Conservation (phyloP, 805 yeast species). For the Candida adriatica region DNA sequence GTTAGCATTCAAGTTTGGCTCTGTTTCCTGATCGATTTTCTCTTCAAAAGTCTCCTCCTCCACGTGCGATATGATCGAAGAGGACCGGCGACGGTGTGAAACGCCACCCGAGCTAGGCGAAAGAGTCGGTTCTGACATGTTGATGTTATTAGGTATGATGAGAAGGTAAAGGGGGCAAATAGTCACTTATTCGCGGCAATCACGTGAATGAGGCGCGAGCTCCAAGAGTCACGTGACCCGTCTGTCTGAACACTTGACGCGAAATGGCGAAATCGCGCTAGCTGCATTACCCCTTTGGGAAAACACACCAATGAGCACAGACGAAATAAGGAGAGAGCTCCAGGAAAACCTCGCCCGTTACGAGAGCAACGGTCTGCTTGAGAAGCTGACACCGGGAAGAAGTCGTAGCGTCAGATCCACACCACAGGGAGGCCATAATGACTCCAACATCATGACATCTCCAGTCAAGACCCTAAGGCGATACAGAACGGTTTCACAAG, state of each 20-base stretch:
- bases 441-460: conserved; percentile 18
- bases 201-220: too few species aligned
- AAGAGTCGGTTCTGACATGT: too few species aligned
- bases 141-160: too few species aligned
- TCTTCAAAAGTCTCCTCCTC: conserved; percentile 91
- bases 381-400: conserved; percentile 13
- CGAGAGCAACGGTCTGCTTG: conserved; percentile 14
- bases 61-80: conserved; percentile 84
- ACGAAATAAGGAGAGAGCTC: conserved; percentile 6
- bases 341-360: conserved; percentile 14
- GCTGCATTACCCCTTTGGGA: too few species aligned
- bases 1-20: conserved; percentile 86
- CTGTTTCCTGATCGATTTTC: conserved; percentile 81
- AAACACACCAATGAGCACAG: background rate
- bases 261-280: too few species aligned
- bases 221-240: too few species aligned
- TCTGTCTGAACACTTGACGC: too few species aligned
- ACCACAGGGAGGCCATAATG: conserved; percentile 8
- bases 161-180: too few species aligned
- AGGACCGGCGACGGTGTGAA: conserved; percentile 62
- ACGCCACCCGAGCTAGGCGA: conserved; percentile 14
- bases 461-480: conserved; percentile 19
- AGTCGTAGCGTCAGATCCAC: conserved; percentile 3
- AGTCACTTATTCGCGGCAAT: too few species aligned
- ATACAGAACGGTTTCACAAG: conserved; percentile 3